Evolutionary conservation across 345 rosid species (phyloP), one percentile per base, ranked within the genome.

Genomic region (Diplotaxis tenuifolia): DNA sequence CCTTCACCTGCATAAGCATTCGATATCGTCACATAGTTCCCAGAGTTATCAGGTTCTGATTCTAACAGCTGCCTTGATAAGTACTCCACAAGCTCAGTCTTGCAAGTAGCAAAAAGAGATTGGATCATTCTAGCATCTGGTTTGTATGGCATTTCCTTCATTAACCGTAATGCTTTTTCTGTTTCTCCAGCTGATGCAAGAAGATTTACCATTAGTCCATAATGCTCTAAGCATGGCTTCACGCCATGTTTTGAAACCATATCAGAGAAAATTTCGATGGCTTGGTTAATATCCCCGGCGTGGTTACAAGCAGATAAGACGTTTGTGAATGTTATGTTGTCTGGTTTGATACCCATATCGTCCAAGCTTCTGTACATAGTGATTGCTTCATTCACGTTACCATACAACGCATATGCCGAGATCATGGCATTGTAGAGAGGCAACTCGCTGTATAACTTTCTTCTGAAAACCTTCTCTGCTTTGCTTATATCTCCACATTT

Each of bases 401-500:
- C 88, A 62, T 78, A 72, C 45, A 85, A 42, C 7, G 84, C 85
- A 76, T 80, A 70, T 20, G 81, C 85, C 15, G 84, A 83, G 75
- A 85, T 86, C 84, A 84, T 75, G 63, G 86, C 82, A 60, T 85
- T 84, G 79, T 79, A 79, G 58, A 79, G 67, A n/a, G 87, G 79
- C 60, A 80, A 68, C 55, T 81, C 82, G 66, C 80, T 75, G 36
- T 4, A 72, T 32, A 12, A 21, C 36, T 65, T 68, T 38, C 63
- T 70, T 73, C 42, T 14, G 11, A 67, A 84, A n/a, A 82, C 83
- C 68, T 18, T 57, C 70, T 73, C 75, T 57, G 87, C 87, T 73
- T 65, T 71, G 74, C 76, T 78, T 61, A 80, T 65, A n/a, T 71
- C 70, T 76, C 96, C 96, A 76, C 86, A 83, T 80, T 86, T 86